Conservation (phyloP, 495 filamentous ascomycete species). For the Penicillium subrubescens region DNA sequence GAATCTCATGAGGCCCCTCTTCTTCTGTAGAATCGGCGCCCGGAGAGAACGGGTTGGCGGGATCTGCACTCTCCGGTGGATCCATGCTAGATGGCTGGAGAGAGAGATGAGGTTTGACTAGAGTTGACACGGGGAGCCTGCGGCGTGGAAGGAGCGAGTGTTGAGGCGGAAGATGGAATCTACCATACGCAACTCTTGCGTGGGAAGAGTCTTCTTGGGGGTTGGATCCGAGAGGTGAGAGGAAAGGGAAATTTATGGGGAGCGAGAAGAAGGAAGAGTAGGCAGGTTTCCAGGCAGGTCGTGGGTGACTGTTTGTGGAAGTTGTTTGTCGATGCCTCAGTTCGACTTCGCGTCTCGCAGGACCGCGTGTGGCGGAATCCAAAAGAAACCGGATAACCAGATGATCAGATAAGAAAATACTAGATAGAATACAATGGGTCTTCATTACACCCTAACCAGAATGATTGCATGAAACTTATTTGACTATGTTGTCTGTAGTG, state of each 20-base stretch:
- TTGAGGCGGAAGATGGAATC: not conserved
- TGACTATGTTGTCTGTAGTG: too few relatives aligned
- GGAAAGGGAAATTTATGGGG: not conserved
- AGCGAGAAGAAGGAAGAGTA: not conserved
- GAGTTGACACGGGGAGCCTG: not conserved
- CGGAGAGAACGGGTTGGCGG: not conserved
- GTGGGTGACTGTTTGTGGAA: too few relatives aligned
- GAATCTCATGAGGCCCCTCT: conserved; percentile 1
- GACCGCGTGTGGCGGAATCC: too few relatives aligned
- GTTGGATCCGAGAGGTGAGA: not conserved
- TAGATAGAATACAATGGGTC: too few relatives aligned
- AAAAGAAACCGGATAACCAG: too few relatives aligned
- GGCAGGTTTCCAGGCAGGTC: too few relatives aligned
- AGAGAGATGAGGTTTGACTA: not conserved
- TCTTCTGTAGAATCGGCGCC: not conserved
- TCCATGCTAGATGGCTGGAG: not conserved
- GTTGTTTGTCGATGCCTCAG: too few relatives aligned
- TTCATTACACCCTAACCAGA: too few relatives aligned
- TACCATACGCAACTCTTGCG: not conserved
- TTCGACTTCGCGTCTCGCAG: too few relatives aligned
- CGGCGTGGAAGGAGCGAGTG: not conserved
- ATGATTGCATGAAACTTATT: too few relatives aligned
- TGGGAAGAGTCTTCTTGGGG: not conserved
- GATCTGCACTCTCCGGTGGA: not conserved
- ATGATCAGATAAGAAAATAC: too few relatives aligned